phyloP scores from a whole-genome alignment of 805 yeast genomes.

The Saturnispora saitoi region DNA sequence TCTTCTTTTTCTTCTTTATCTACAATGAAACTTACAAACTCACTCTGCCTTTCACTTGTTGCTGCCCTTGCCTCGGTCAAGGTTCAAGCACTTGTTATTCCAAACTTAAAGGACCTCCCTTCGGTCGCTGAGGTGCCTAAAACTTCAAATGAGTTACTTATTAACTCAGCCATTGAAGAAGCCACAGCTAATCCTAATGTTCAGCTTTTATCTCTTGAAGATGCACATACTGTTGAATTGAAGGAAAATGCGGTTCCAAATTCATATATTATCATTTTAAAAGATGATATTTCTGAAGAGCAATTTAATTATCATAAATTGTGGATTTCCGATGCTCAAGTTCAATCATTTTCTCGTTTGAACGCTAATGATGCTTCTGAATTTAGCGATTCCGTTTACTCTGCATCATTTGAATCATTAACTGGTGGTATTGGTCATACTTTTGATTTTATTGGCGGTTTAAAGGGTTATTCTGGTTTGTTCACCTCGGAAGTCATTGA shows the following conservation, averaged over 20 bases:
- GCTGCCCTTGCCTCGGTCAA: conserved; percentile 13
- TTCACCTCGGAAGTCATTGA: conserved; percentile 72
- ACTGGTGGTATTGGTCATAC: conserved; percentile 51
- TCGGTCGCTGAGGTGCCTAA: conserved; percentile 3
- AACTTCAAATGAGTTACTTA: conserved; percentile 24
- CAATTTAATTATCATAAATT: conserved; percentile 57
- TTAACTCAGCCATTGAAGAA: conserved; percentile 23
- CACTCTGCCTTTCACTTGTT: conserved; percentile 13
- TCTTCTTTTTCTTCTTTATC: background rate
- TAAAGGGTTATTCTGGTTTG: conserved; percentile 79
- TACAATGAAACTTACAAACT: conserved; percentile 14
- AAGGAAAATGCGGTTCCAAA: conserved; percentile 48
- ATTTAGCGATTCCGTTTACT: conserved; percentile 27
- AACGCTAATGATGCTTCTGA: conserved; percentile 12
- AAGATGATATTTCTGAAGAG: conserved; percentile 47
- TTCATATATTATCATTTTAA: conserved; percentile 81
- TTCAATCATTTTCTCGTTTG: conserved; percentile 28
- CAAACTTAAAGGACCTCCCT: conserved; percentile 14
- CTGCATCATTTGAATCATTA: conserved; percentile 10
- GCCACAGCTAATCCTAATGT: conserved; percentile 3
- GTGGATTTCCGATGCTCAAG: conserved; percentile 51
- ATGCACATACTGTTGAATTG: conserved; percentile 42
- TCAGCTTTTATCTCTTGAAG: conserved; percentile 15
- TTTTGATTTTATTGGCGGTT: conserved; percentile 46
- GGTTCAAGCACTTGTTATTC: conserved; percentile 18